phyloP scores from a whole-genome alignment of 345 rosid species.

The Eucalyptus paniculata region DNA sequence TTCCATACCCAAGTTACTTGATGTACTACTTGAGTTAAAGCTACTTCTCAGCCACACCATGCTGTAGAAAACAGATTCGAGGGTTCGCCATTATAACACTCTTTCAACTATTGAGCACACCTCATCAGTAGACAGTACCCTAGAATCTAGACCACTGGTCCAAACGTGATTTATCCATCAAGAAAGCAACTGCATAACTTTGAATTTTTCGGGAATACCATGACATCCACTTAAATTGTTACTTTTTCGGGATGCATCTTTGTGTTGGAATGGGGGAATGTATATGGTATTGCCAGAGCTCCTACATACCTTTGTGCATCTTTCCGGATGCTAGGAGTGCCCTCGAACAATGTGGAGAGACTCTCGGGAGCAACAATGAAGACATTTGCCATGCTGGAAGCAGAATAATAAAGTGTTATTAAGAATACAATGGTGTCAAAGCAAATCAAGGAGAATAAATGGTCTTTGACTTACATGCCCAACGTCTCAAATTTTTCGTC shows the following conservation, averaged over 20 bases:
- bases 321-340: slow-evolving; percentile 84
- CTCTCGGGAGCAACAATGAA: slow-evolving; percentile 98
- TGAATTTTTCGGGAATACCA: not conserved
- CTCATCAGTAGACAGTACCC: not conserved
- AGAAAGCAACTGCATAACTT: not conserved
- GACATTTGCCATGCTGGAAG: slow-evolving; percentile 81
- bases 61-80: not conserved
- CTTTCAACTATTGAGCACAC: not conserved
- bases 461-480: slow-evolving; percentile 57
- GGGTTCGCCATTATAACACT: not conserved
- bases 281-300: not conserved
- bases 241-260: not conserved
- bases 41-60: not conserved
- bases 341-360: slow-evolving; percentile 84
- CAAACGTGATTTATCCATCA: not conserved
- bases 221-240: not conserved
- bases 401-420: not conserved
- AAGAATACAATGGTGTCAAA: not conserved
- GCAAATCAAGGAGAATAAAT: not conserved
- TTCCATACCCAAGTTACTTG: not conserved
- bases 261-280: not conserved
- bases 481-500: slow-evolving; percentile 93
- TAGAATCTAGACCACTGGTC: not conserved
- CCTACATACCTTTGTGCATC: slow-evolving; percentile 75
- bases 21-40: not conserved